Evolutionary conservation across 345 rosid species (phyloP).

Genomic region (Melastoma malabathricum): DNA sequence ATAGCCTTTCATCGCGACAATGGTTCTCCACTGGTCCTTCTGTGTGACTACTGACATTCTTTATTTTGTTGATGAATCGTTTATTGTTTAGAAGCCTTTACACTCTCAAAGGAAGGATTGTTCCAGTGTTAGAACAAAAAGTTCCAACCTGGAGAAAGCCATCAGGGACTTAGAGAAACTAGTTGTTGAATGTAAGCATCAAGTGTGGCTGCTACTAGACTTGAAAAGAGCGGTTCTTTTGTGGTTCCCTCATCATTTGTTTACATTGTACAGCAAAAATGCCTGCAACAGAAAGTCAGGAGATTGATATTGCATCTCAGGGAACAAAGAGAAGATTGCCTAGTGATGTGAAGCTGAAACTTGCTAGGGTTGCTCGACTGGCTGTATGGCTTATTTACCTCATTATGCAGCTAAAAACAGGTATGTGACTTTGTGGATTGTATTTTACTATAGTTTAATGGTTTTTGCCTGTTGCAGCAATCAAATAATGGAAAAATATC

Average conservation of each 20-base stretch:
- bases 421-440: not conserved
- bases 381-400: constrained; percentile 10
- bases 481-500: constrained; percentile 73
- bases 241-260: constrained; percentile 1
- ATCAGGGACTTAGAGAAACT: constrained; percentile 76
- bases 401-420: not conserved
- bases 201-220: constrained; percentile 3
- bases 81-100: constrained; percentile 31
- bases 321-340: constrained; percentile 17
- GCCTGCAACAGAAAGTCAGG: constrained; percentile 62
- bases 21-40: no score
- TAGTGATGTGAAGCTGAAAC: constrained; percentile 16
- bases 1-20: no score
- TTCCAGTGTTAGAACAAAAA: constrained; percentile 43
- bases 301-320: constrained; percentile 45
- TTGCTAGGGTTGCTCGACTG: constrained; percentile 20
- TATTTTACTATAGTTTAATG: not conserved
- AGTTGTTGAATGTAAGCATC: constrained; percentile 81
- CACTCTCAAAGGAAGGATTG: constrained; percentile 42
- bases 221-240: constrained; percentile 2
- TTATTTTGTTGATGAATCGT: not conserved
- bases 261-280: constrained; percentile 56
- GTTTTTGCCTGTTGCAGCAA: constrained; percentile 26
- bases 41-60: no score
- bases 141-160: constrained; percentile 71